These are phyloP conservation scores for Chrysanthemum lavandulifolium DNA, from an alignment of 129 eudicot genomes.

Conservation along the genomic window DNA sequence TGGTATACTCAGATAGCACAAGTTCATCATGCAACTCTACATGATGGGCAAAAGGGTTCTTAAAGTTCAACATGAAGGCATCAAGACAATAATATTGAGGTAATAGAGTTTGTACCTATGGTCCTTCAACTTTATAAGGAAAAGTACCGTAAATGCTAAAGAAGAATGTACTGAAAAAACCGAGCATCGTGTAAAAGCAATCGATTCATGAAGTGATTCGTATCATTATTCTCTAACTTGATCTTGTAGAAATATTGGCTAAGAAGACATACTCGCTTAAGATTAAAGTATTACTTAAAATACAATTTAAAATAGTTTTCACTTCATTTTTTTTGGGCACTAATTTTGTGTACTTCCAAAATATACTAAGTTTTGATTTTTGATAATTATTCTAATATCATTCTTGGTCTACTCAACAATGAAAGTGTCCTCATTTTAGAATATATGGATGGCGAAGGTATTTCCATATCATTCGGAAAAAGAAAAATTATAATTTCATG, in stretches of 20 bases:
- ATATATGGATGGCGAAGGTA: conserved; percentile 68
- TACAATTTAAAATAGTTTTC: no score
- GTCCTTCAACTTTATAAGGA: conserved; percentile 7
- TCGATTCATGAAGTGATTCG: conserved; percentile 87
- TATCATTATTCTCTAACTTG: conserved; percentile 19
- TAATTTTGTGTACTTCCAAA: no score
- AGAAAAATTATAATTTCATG: no score
- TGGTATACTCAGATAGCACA: conserved; percentile 71
- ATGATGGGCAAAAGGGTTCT: conserved; percentile 84
- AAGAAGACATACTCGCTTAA: no score
- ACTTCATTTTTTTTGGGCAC: no score
- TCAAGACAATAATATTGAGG: conserved; percentile 79
- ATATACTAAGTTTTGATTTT: not conserved
- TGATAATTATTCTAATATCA: conserved; percentile 13
- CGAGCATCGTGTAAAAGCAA: conserved; percentile 63
- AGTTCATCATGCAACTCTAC: conserved; percentile 88
- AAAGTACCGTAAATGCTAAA: conserved; percentile 26
- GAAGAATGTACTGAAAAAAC: conserved; percentile 29
- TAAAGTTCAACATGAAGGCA: conserved; percentile 93
- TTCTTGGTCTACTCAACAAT: conserved; percentile 52
- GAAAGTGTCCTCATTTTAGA: conserved; percentile 81
- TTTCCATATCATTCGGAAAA: no score
- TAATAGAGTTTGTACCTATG: conserved; percentile 22
- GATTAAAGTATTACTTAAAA: no score
- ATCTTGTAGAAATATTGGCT: no score